These are phyloP conservation scores for Calocera viscosa DNA, from an alignment of 768 basidiomycete species.

Conservation along the genomic window DNA sequence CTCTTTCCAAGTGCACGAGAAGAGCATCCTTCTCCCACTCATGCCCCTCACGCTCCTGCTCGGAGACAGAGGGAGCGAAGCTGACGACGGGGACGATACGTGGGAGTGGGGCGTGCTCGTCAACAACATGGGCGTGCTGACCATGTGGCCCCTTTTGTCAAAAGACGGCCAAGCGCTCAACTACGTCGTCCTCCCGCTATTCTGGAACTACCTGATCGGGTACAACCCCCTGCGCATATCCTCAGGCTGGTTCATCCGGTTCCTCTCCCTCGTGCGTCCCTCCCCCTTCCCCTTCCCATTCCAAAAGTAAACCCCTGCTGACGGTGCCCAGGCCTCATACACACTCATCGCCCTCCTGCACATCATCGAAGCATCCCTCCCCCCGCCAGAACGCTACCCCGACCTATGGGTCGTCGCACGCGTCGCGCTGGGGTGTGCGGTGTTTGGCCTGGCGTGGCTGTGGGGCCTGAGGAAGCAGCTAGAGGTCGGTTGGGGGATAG, in stretches of 20 bases:
- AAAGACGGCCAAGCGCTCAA: slow-evolving; percentile 65
- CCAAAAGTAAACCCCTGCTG: background rate
- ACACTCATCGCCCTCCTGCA: slow-evolving; percentile 44
- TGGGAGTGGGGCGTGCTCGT: slow-evolving; percentile 62
- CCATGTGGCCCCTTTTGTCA: slow-evolving; percentile 86
- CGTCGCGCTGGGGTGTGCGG: slow-evolving; percentile 62
- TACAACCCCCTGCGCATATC: slow-evolving; percentile 47
- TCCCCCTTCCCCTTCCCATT: background rate
- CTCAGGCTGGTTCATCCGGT: slow-evolving; percentile 20
- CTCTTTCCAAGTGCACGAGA: slow-evolving; percentile 95
- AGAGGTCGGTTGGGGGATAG: slow-evolving; percentile 68
- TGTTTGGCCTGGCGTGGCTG: slow-evolving; percentile 73
- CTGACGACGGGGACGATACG: slow-evolving; percentile 25
- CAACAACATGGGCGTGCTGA: slow-evolving; percentile 79
- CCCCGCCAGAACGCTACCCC: slow-evolving; percentile 65
- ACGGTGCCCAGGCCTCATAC: slow-evolving; percentile 41
- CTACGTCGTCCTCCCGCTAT: slow-evolving; percentile 49
- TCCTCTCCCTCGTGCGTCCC: slow-evolving; percentile 40
- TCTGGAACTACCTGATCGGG: slow-evolving; percentile 80
- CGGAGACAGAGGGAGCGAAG: slow-evolving; percentile 22
- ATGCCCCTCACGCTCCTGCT: slow-evolving; percentile 72
- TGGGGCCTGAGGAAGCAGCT: slow-evolving; percentile 78
- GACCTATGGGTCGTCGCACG: slow-evolving; percentile 80
- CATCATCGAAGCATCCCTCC: slow-evolving; percentile 44
- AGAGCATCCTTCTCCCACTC: slow-evolving; percentile 75